Percentiles rank a stretch among this genome's conserved stretches.
Evolutionary conservation across 2,329 filamentous ascomycete genomes (phyloP).

Genomic region (Penicillium freii): DNA sequence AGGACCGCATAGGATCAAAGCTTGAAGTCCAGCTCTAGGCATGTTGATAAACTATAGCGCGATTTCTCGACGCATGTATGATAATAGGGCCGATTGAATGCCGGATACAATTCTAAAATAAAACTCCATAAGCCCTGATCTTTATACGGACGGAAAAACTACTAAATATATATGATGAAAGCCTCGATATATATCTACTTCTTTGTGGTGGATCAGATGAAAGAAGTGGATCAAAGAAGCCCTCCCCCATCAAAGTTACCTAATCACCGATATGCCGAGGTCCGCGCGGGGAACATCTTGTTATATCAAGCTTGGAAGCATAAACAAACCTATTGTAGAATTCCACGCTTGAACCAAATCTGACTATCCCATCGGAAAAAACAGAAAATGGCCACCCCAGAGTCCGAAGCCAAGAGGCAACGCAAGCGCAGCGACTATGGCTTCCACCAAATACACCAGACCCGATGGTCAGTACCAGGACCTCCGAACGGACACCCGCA

Average conservation of each 20-base stretch:
- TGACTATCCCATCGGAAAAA: neutral
- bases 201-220: slow-evolving; percentile 4
- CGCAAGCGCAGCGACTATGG: slow-evolving; percentile 67
- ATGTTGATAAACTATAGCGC: neutral
- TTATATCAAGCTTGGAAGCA: slow-evolving; percentile 2
- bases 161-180: neutral
- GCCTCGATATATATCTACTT: neutral
- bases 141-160: neutral
- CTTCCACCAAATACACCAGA: slow-evolving; percentile 77
- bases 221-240: slow-evolving; percentile 1
- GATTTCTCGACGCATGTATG: neutral
- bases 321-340: neutral
- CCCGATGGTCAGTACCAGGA: slow-evolving; percentile 64
- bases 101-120: neutral
- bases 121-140: neutral
- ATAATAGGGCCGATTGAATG: neutral
- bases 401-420: slow-evolving; percentile 57
- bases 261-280: slow-evolving; percentile 23
- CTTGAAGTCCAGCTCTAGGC: neutral
- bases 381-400: slow-evolving; percentile 26
- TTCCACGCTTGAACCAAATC: neutral
- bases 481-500: neutral
- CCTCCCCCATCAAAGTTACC: slow-evolving; percentile 8
- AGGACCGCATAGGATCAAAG: slow-evolving; percentile 1
- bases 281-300: slow-evolving; percentile 9